Conservation (phyloP, 1,284 basidiomycete genomes). For the Puccinia coronata region DNA sequence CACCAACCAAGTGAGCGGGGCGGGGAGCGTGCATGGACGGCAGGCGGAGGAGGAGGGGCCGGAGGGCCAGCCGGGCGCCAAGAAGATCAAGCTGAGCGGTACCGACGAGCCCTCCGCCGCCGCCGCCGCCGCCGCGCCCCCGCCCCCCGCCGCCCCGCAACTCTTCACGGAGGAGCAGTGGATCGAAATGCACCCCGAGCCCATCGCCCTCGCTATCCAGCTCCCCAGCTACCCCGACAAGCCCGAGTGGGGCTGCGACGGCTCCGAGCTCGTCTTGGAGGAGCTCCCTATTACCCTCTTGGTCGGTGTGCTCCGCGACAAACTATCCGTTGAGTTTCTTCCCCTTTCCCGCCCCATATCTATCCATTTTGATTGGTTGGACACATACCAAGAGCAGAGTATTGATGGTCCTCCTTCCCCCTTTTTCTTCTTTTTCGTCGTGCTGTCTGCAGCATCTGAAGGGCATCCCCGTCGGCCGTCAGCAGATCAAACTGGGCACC, state of each 20-base stretch:
- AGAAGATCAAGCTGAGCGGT: constrained; percentile 30
- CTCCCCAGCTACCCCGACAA: constrained; percentile 74
- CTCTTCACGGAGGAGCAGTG: constrained; percentile 66
- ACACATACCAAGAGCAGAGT: not conserved
- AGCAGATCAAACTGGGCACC: constrained; percentile 27
- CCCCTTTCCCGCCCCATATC: too few species aligned
- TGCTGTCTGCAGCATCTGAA: constrained; percentile 42
- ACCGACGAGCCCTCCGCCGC: not conserved
- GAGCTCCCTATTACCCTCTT: constrained; percentile 78
- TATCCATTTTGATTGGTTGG: not conserved
- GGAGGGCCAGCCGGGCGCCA: constrained; percentile 41
- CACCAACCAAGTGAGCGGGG: constrained; percentile 64
- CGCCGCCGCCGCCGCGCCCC: not conserved
- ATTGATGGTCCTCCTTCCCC: not conserved
- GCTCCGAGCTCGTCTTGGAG: constrained; percentile 70
- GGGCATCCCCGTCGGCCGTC: constrained; percentile 45
- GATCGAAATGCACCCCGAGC: constrained; percentile 82
- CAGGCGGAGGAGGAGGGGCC: constrained; percentile 64
- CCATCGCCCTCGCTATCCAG: constrained; percentile 78
- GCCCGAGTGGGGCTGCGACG: constrained; percentile 88
- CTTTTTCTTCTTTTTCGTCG: not conserved
- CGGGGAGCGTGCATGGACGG: constrained; percentile 70
- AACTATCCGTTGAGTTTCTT: constrained; percentile 56
- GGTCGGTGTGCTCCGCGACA: constrained; percentile 81
- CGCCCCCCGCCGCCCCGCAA: constrained; percentile 26